A percentile compares a stretch with the other conserved stretches of the same genome.
Conservation (phyloP, 805 yeast genomes). For the Lipomyces lipofer region DNA sequence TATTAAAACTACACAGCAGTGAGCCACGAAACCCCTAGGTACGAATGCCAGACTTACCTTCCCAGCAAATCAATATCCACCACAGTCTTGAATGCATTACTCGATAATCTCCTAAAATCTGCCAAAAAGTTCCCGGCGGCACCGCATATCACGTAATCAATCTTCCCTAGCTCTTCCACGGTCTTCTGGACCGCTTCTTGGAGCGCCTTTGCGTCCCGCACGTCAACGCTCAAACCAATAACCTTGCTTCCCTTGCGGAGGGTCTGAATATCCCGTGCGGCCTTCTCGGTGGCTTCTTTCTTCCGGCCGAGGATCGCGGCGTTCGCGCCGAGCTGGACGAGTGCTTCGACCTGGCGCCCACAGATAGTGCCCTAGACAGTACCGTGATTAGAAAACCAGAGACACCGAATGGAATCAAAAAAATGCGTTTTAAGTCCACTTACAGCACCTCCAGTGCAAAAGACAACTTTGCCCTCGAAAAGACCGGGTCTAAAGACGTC, state of each 20-base stretch:
- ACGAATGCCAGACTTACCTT: slow-evolving; percentile 45
- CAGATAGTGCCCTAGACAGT: slow-evolving; percentile 72
- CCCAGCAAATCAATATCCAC: slow-evolving; percentile 85
- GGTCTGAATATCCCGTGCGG: slow-evolving; percentile 63
- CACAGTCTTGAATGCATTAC: slow-evolving; percentile 88
- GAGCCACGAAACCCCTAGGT: neutral
- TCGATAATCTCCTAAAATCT: slow-evolving; percentile 72
- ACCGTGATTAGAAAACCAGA: neutral
- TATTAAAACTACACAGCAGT: slow-evolving; percentile 49
- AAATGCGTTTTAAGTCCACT: too few species aligned
- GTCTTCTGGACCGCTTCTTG: slow-evolving; percentile 64
- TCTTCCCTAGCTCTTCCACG: slow-evolving; percentile 66
- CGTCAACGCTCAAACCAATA: slow-evolving; percentile 74
- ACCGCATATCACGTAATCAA: slow-evolving; percentile 88
- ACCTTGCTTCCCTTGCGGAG: slow-evolving; percentile 65
- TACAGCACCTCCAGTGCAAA: slow-evolving; percentile 88
- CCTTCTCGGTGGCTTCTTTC: slow-evolving; percentile 59
- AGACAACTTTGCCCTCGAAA: slow-evolving; percentile 81
- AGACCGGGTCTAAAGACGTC: slow-evolving; percentile 52
- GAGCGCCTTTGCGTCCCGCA: slow-evolving; percentile 64
- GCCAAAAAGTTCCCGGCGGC: slow-evolving; percentile 93
- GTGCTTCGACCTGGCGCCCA: slow-evolving; percentile 81
- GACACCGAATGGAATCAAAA: neutral
- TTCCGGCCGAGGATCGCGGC: slow-evolving; percentile 86
- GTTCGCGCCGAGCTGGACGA: slow-evolving; percentile 80